phyloP scores from a whole-genome alignment of 2,329 filamentous ascomycete genomes.

The Fusarium humuli region DNA sequence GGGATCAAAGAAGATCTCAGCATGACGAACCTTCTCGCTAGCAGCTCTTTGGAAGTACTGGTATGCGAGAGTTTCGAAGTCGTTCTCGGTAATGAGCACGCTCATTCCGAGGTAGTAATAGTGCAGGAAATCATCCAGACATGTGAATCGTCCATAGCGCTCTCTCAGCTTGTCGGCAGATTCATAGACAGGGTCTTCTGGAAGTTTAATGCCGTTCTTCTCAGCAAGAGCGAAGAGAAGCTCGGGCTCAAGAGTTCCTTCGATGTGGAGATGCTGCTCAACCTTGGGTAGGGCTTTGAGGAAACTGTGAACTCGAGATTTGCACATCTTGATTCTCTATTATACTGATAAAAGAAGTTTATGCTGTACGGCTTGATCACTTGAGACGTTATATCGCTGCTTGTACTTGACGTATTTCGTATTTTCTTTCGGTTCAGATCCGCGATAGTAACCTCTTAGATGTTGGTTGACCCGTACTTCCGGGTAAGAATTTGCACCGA shows the following conservation, averaged over 20 bases:
- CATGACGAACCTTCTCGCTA: constrained; percentile 74
- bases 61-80: constrained; percentile 79
- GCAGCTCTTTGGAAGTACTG: constrained; percentile 76
- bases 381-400: not conserved
- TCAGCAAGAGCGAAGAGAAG: constrained; percentile 76
- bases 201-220: constrained; percentile 73
- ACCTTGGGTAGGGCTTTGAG: constrained; percentile 78
- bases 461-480: not conserved
- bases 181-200: constrained; percentile 71
- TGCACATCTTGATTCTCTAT: constrained; percentile 61
- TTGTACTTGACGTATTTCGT: not conserved
- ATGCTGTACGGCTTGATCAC: not conserved
- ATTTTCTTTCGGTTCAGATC: not conserved
- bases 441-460: not conserved
- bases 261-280: constrained; percentile 85
- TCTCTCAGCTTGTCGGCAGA: constrained; percentile 68
- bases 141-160: constrained; percentile 75
- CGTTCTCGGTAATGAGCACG: constrained; percentile 71
- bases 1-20: constrained; percentile 85
- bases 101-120: constrained; percentile 84
- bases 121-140: constrained; percentile 80
- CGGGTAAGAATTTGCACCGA: constrained; percentile 10
- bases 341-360: not conserved
- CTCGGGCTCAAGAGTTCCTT: constrained; percentile 77
- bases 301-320: constrained; percentile 63